Base-by-base conservation (phyloP, 495 filamentous ascomycete species). In the Hypomontagnella submonticulosa region DNA sequence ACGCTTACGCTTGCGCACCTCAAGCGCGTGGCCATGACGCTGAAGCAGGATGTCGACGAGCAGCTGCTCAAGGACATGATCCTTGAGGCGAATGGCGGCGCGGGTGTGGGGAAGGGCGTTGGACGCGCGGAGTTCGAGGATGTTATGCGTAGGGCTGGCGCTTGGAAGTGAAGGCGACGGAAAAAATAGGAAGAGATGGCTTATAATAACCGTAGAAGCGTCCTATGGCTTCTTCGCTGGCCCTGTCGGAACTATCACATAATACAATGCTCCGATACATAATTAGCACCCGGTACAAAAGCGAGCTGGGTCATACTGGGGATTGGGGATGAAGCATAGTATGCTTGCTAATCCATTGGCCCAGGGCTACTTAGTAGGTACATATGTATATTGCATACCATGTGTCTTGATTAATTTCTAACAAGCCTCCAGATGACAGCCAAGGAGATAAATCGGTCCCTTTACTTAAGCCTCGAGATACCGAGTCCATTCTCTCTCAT, bases 51-150 rank as follows among this genome's bases (percentile, higher is more conserved):
- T 62, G 87, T 97, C 30, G 83, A 83, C 13, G 95, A 97, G 67
- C 85, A 90, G 16, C 68, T 96, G 73, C 76, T 99, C 66, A 84
- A 82, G 76, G 92, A 97, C 81, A 99, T 99, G 95, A 88, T 99
- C 42, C 72, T 90, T 37, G 95, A 97, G 81, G 95, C 92, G 63
- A 96, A 93, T 75, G 92, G 90, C 0, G 92, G 91, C 3, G 85
- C 79, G 4, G 89, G 89, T 10, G 81, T 93, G 7, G 83, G 82
- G 27, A 83, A 76, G 56, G 93, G 92, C 8, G 95, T 97, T 23
- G 84, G 80, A 43, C 76, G 87, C 69, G 88, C 88, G 46, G 91
- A 96, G 73, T 97, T 97, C 75, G 89, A 92, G 77, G 85, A 81
- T 47, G 90, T 97, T 11, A 92, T 97, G 93, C 84, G 79, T 51